phyloP scores from a whole-genome alignment of 2,329 filamentous ascomycete genomes.

The Colletotrichum noveboracense region DNA sequence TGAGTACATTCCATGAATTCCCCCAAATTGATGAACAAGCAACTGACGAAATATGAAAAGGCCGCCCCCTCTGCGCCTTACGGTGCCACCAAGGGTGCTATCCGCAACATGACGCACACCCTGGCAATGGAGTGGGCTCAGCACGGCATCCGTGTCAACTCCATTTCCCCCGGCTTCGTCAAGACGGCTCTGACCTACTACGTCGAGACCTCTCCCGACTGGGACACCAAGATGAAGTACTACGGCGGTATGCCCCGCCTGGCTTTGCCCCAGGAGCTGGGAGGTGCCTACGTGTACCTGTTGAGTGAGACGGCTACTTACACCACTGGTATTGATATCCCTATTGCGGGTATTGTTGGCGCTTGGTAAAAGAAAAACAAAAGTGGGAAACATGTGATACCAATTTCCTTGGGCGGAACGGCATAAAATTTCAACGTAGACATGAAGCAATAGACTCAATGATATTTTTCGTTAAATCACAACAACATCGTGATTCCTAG shows the following conservation, averaged over 20 bases:
- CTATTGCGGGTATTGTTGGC: slow-evolving; percentile 41
- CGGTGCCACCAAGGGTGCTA: slow-evolving; percentile 48
- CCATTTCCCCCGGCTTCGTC: slow-evolving; percentile 48
- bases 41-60: background rate
- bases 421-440: background rate
- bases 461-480: background rate
- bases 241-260: slow-evolving; percentile 62
- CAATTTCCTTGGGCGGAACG: background rate
- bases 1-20: slow-evolving; percentile 8
- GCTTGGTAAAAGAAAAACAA: background rate
- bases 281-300: slow-evolving; percentile 63
- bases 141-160: slow-evolving; percentile 51
- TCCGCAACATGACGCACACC: slow-evolving; percentile 43
- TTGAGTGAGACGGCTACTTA: slow-evolving; percentile 56
- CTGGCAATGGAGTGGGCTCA: slow-evolving; percentile 54
- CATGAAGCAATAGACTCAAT: slow-evolving; percentile 5
- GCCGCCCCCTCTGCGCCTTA: slow-evolving; percentile 57
- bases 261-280: slow-evolving; percentile 57
- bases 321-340: slow-evolving; percentile 56
- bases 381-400: background rate
- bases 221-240: slow-evolving; percentile 62
- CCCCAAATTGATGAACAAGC: no score
- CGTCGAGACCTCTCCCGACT: slow-evolving; percentile 57
- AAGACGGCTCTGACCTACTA: slow-evolving; percentile 54
- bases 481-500: background rate